Conservation (phyloP, 75 land plant species). For the Selaginella tamariscina region DNA sequence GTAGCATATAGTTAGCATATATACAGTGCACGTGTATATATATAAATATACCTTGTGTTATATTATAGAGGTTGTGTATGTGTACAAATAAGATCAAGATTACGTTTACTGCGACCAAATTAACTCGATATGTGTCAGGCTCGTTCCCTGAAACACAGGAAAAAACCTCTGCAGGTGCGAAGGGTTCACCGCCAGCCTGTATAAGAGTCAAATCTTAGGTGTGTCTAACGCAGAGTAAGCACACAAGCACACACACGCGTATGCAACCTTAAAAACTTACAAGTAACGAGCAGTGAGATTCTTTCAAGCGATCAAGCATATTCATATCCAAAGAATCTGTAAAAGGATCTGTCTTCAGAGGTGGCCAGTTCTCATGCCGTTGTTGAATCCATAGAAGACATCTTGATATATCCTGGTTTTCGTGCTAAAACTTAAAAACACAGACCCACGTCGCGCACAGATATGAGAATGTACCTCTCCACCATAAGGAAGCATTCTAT, state of each 20-base stretch:
- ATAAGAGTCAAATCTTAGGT: background rate
- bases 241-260: too few relatives aligned
- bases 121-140: constrained; percentile 49
- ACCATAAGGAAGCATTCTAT: constrained; percentile 67
- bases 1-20: too few relatives aligned
- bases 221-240: background rate
- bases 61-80: too few relatives aligned
- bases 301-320: constrained; percentile 69
- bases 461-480: constrained; percentile 55
- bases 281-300: constrained; percentile 57
- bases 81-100: too few relatives aligned
- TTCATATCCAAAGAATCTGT: constrained; percentile 63
- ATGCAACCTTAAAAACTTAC: constrained; percentile 29
- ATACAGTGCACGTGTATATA: too few relatives aligned
- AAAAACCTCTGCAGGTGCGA: constrained; percentile 55
- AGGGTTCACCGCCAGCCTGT: constrained; percentile 63
- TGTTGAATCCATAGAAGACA: constrained; percentile 91
- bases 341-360: constrained; percentile 51
- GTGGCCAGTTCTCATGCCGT: constrained; percentile 72
- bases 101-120: constrained; percentile 72
- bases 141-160: constrained; percentile 48
- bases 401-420: constrained; percentile 77
- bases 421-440: background rate
- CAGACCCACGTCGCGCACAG: background rate
- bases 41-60: too few relatives aligned